Evolutionary conservation across 1,284 basidiomycete species (phyloP).

Genomic region (Pyrrhoderma lamaoense): DNA sequence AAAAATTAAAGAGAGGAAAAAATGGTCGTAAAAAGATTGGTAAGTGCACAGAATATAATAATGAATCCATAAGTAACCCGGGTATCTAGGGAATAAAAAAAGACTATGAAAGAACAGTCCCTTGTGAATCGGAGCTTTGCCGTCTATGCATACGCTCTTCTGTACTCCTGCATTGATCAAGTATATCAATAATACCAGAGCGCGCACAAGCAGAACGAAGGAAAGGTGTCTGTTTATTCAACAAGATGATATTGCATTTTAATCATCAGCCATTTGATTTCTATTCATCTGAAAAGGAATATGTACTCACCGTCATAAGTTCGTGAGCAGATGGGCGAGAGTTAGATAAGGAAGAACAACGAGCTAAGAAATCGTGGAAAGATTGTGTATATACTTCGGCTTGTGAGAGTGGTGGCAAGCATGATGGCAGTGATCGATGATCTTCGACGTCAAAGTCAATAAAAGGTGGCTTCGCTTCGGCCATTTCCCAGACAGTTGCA

Average conservation of each 20-base stretch:
- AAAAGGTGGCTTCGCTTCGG: constrained; percentile 67
- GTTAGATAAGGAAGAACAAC: constrained; percentile 55
- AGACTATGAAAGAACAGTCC: constrained; percentile 28
- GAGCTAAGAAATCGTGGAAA: constrained; percentile 65
- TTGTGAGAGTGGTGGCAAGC: constrained; percentile 55
- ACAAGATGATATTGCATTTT: constrained; percentile 2
- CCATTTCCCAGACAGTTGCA: constrained; percentile 76
- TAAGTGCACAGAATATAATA: background rate
- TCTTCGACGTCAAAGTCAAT: constrained; percentile 39
- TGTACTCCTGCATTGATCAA: constrained; percentile 59
- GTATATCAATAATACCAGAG: constrained; percentile 53
- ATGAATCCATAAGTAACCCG: no score
- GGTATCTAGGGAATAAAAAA: background rate
- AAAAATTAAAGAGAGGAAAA: background rate
- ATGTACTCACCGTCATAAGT: constrained; percentile 48
- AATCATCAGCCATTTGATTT: no score
- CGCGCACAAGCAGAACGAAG: constrained; percentile 63
- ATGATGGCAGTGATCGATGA: constrained; percentile 39
- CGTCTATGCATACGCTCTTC: constrained; percentile 45
- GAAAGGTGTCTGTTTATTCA: constrained; percentile 43
- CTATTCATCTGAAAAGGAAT: background rate
- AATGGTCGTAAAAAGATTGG: background rate
- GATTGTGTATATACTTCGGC: constrained; percentile 56
- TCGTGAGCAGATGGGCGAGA: constrained; percentile 51
- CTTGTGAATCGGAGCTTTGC: constrained; percentile 31